Evolutionary conservation across 2,329 filamentous ascomycete genomes (phyloP).

Genomic region (Tolypocladium tropicale): DNA sequence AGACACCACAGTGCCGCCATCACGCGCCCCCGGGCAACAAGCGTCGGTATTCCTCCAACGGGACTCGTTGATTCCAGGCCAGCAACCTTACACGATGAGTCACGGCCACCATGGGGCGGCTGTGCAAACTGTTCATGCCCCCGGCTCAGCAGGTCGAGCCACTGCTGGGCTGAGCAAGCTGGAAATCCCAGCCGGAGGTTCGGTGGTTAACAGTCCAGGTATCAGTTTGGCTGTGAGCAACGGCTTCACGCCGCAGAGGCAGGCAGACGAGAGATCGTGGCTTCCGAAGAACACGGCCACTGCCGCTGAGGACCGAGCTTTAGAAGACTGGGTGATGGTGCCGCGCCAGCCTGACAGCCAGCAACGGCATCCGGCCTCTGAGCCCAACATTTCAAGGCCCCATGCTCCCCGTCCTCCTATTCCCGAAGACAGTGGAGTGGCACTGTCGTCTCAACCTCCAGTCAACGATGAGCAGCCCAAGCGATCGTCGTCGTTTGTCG

Average conservation of each 20-base stretch:
- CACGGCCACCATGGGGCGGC: background rate
- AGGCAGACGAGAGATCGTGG: background rate
- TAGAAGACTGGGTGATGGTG: slow-evolving; percentile 21
- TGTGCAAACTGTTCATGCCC: background rate
- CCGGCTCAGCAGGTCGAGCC: slow-evolving; percentile 1
- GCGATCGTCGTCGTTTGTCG: slow-evolving; percentile 41
- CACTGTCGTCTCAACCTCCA: slow-evolving; percentile 8
- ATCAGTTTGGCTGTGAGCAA: background rate
- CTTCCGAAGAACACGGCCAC: background rate
- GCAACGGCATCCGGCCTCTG: background rate
- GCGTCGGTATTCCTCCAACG: background rate
- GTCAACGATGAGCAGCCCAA: slow-evolving; percentile 18
- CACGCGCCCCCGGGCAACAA: slow-evolving; percentile 1
- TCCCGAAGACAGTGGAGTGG: slow-evolving; percentile 3
- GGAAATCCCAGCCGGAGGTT: slow-evolving; percentile 4
- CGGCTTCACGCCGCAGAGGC: background rate
- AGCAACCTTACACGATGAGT: background rate
- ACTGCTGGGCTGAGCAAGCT: slow-evolving; percentile 6
- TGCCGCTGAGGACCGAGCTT: background rate
- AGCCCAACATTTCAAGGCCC: background rate
- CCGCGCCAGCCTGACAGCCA: slow-evolving; percentile 11
- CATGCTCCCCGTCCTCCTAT: background rate
- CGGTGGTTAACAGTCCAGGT: background rate
- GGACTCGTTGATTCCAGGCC: background rate
- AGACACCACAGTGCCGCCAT: slow-evolving; percentile 6